Evolutionary conservation across 31 red algal species (phyloP).

Genomic region (Pterothamnion heteromorphum): DNA sequence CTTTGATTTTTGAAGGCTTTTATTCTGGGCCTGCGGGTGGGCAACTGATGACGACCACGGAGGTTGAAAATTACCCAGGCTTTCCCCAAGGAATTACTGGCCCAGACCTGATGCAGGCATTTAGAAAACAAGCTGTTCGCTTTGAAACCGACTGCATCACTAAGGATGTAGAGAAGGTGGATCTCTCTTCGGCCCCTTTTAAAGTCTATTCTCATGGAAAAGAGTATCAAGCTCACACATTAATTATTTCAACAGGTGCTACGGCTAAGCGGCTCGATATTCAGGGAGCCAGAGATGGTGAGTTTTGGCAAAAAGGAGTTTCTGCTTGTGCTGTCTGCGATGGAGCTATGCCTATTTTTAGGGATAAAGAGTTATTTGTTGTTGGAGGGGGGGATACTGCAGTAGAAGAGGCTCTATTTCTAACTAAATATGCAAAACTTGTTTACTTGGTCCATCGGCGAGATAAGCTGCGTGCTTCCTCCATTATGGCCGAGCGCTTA

Average conservation of each 20-base stretch:
- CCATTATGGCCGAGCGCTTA: constrained; percentile 91
- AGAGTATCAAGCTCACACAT: constrained; percentile 48
- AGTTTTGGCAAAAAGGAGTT: constrained; percentile 93
- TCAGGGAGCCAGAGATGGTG: constrained; percentile 71
- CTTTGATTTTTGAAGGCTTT: constrained; percentile 58
- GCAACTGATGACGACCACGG: constrained; percentile 86
- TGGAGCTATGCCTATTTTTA: constrained; percentile 92
- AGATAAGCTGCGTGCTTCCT: constrained; percentile 84
- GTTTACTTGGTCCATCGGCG: constrained; percentile 89
- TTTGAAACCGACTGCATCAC: constrained; percentile 72
- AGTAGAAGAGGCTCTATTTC: constrained; percentile 96
- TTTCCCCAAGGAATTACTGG: constrained; percentile 83
- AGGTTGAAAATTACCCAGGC: constrained; percentile 94
- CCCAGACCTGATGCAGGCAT: constrained; percentile 61
- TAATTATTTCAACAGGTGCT: constrained; percentile 94
- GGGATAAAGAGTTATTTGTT: constrained; percentile 72
- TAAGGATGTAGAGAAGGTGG: constrained; percentile 66
- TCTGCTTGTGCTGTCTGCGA: constrained; percentile 99
- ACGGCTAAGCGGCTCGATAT: constrained; percentile 84
- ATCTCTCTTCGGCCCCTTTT: constrained; percentile 62
- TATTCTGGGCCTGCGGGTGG: constrained; percentile 66
- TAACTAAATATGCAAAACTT: constrained; percentile 87
- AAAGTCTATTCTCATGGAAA: constrained; percentile 43
- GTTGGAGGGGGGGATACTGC: constrained; percentile 98
- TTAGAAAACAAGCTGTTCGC: constrained; percentile 61